Percentiles rank a stretch among this genome's conserved stretches.
Conservation (phyloP, 2,329 filamentous ascomycete genomes). For the Cercospora sp. region DNA sequence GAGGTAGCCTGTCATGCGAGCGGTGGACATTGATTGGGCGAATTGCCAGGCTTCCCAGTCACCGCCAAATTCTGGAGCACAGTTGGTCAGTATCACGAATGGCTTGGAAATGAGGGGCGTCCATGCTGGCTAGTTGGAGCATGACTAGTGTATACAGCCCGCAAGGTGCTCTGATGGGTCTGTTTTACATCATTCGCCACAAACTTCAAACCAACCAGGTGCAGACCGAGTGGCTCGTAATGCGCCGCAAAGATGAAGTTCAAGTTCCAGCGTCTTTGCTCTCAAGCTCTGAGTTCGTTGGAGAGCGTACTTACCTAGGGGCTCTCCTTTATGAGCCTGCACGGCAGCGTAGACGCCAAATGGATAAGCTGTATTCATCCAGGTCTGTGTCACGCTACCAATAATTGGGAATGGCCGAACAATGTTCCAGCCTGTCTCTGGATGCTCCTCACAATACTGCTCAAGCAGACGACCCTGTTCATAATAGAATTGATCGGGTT, state of each 20-base stretch:
- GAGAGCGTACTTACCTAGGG: slow-evolving; percentile 11
- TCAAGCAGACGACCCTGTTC: slow-evolving; percentile 51
- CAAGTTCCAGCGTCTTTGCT: too few species aligned
- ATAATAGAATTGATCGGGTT: slow-evolving; percentile 58
- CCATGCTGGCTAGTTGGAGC: too few species aligned
- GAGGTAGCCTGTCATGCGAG: slow-evolving; percentile 50
- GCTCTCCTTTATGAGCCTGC: slow-evolving; percentile 41
- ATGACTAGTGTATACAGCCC: too few species aligned
- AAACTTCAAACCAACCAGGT: too few species aligned
- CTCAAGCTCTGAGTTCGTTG: too few species aligned
- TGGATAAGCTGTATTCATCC: slow-evolving; percentile 51
- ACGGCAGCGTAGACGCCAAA: slow-evolving; percentile 53
- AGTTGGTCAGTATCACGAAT: too few species aligned
- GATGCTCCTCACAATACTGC: slow-evolving; percentile 41
- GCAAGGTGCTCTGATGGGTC: too few species aligned
- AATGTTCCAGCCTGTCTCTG: slow-evolving; percentile 46
- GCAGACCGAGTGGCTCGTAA: too few species aligned
- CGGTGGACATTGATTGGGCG: slow-evolving; percentile 43
- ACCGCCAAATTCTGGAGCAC: slow-evolving; percentile 44
- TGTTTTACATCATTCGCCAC: too few species aligned
- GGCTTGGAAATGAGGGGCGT: slow-evolving; percentile 12
- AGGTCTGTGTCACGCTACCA: slow-evolving; percentile 50
- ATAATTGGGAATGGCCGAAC: slow-evolving; percentile 50
- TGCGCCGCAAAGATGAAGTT: too few species aligned
- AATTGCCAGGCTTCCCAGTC: slow-evolving; percentile 49